Evolutionary conservation across 257 asterid genomes (phyloP).

Genomic region (Rauvolfia tetraphylla): DNA sequence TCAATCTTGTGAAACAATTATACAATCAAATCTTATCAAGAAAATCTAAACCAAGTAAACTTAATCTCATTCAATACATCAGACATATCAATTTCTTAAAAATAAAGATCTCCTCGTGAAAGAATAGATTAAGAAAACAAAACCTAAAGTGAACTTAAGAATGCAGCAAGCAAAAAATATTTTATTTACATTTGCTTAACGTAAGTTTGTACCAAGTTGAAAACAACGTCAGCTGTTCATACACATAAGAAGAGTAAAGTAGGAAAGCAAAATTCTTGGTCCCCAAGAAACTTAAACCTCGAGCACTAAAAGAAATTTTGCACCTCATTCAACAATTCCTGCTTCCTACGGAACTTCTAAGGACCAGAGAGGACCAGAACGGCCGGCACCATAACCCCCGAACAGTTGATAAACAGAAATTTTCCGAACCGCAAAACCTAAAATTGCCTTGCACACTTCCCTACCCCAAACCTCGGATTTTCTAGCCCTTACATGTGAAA

Average conservation of each 20-base stretch:
- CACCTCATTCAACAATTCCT: not conserved
- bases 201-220: too few relatives aligned
- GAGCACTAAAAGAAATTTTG: not conserved
- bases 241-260: not conserved
- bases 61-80: not conserved
- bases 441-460: not conserved
- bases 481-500: not conserved
- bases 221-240: not conserved
- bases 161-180: not conserved
- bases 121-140: not conserved
- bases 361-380: not conserved
- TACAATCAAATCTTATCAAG: not conserved
- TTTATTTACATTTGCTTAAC: not conserved
- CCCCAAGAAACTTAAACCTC: not conserved
- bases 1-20: too few relatives aligned
- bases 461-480: not conserved
- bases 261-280: not conserved
- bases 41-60: not conserved
- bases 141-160: not conserved
- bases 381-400: not conserved
- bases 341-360: not conserved
- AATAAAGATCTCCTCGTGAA: too few relatives aligned
- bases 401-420: not conserved
- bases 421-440: not conserved
- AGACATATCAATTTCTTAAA: not conserved